Evolutionary conservation across 805 yeast species (phyloP).

Genomic region (Candida khao-thaluensis): DNA sequence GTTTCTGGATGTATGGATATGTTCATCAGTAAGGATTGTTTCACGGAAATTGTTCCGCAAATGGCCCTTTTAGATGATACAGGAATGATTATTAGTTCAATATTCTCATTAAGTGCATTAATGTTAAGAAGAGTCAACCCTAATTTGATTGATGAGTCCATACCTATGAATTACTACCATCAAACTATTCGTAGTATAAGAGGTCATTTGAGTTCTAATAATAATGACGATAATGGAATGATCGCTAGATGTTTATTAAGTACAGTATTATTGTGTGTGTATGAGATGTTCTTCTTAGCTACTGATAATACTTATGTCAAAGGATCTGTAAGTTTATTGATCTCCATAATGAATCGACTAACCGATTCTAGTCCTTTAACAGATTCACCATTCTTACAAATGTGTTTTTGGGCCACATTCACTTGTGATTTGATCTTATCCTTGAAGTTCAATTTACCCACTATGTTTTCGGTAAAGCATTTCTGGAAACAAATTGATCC

Average conservation of each 20-base stretch:
- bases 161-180: slow-evolving; percentile 39
- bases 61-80: slow-evolving; percentile 40
- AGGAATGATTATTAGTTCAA: slow-evolving; percentile 35
- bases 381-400: slow-evolving; percentile 28
- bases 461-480: slow-evolving; percentile 29
- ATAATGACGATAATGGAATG: slow-evolving; percentile 21
- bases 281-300: slow-evolving; percentile 40
- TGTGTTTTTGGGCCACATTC: slow-evolving; percentile 39
- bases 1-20: slow-evolving; percentile 32
- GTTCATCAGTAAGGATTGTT: slow-evolving; percentile 29
- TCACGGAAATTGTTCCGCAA: slow-evolving; percentile 32
- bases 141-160: slow-evolving; percentile 25
- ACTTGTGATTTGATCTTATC: slow-evolving; percentile 36
- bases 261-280: slow-evolving; percentile 36
- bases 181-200: slow-evolving; percentile 33
- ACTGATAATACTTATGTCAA: slow-evolving; percentile 37
- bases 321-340: slow-evolving; percentile 35
- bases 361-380: slow-evolving; percentile 19
- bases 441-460: slow-evolving; percentile 29
- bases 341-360: slow-evolving; percentile 25
- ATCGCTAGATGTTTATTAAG: slow-evolving; percentile 37
- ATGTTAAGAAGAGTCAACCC: slow-evolving; percentile 33
- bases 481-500: slow-evolving; percentile 37
- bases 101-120: slow-evolving; percentile 37
- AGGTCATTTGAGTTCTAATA: slow-evolving; percentile 26